phyloP scores from a whole-genome alignment of 169 alveolate genomes.

The Plasmodium vivax region DNA sequence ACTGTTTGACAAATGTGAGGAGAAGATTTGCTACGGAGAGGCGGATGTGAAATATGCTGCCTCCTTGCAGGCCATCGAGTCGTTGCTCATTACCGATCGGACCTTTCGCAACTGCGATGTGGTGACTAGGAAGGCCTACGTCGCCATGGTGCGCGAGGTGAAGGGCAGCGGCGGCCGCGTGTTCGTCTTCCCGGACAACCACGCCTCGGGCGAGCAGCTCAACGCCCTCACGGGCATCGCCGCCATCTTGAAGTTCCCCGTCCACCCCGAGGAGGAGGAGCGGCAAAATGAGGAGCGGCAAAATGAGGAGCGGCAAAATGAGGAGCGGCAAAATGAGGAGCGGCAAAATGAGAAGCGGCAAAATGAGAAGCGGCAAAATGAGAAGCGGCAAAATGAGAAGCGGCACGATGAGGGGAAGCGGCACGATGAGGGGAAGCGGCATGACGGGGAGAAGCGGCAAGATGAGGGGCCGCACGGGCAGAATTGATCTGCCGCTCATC shows the following conservation, averaged over 20 bases:
- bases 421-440: background rate
- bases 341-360: background rate
- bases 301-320: background rate
- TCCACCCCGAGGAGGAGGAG: background rate
- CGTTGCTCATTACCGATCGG: slow-evolving; percentile 77
- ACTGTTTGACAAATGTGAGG: slow-evolving; percentile 35
- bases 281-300: background rate
- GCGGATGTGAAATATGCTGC: slow-evolving; percentile 22
- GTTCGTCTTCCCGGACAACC: slow-evolving; percentile 79
- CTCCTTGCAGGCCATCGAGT: slow-evolving; percentile 78
- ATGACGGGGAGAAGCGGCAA: background rate
- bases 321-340: background rate
- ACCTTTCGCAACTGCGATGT: slow-evolving; percentile 75
- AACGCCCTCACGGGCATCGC: slow-evolving; percentile 79
- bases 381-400: background rate
- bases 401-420: background rate
- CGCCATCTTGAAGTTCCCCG: slow-evolving; percentile 77
- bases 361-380: too few relatives aligned
- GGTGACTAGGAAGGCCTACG: slow-evolving; percentile 68
- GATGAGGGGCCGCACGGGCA: background rate
- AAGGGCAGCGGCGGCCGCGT: slow-evolving; percentile 77
- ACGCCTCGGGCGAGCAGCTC: slow-evolving; percentile 80
- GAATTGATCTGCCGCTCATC: background rate
- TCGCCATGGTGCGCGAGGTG: slow-evolving; percentile 64
- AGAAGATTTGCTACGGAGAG: slow-evolving; percentile 37